phyloP scores from a whole-genome alignment of 1,139 yeast species.

The Yamadazyma taylorii region DNA sequence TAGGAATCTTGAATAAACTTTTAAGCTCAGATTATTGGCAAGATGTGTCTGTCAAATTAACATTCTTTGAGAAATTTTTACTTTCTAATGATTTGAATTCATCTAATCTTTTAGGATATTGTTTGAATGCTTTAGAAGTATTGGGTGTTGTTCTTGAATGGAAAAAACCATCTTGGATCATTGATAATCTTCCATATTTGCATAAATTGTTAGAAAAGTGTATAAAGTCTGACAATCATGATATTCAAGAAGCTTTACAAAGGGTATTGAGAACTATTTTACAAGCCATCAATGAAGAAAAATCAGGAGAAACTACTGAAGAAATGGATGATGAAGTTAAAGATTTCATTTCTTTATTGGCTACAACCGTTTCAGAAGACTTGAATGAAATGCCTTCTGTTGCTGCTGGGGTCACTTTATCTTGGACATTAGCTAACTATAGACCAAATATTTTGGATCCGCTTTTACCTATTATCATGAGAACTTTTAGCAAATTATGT shows the following conservation, averaged over 20 bases:
- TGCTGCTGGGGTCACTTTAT: conserved; percentile 86
- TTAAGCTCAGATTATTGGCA: conserved; percentile 79
- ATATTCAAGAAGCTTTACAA: conserved; percentile 78
- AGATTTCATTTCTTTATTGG: conserved; percentile 60
- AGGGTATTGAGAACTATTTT: conserved; percentile 68
- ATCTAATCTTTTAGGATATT: conserved; percentile 62
- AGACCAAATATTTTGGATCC: conserved; percentile 75
- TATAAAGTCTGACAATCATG: conserved; percentile 79
- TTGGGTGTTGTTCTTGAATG: conserved; percentile 82
- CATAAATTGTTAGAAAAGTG: conserved; percentile 80
- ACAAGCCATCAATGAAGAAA: conserved; percentile 54
- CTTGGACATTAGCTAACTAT: conserved; percentile 78
- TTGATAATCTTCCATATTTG: conserved; percentile 63
- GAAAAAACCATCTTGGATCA: conserved; percentile 75
- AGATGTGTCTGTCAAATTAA: conserved; percentile 79
- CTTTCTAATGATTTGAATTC: conserved; percentile 75
- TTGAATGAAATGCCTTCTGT: conserved; percentile 78
- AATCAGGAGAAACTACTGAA: conserved; percentile 43
- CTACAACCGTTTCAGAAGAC: conserved; percentile 78
- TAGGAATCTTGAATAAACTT: conserved; percentile 71
- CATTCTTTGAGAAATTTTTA: conserved; percentile 83
- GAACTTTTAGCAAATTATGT: conserved; percentile 84
- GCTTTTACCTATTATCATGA: conserved; percentile 72
- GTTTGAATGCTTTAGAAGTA: conserved; percentile 89
- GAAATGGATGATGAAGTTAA: conserved; percentile 61